Conservation (phyloP, 2,329 filamentous ascomycete genomes). For the Nothomitra cinnamomea region DNA sequence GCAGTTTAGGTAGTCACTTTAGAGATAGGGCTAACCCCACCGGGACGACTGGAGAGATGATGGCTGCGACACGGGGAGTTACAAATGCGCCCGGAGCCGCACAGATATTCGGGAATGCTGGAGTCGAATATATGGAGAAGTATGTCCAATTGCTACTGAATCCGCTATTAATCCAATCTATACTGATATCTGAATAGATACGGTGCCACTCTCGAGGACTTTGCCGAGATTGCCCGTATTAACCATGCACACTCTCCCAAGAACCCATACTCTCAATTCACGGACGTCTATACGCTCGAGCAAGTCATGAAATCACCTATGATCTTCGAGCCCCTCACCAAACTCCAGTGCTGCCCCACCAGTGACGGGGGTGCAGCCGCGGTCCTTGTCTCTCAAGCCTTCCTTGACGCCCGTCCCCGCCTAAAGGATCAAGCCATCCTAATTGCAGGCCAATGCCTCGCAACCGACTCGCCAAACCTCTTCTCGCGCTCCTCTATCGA, state of each 20-base stretch:
- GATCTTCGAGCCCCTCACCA: slow-evolving; percentile 79
- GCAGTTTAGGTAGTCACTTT: slow-evolving; percentile 69
- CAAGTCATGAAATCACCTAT: slow-evolving; percentile 59
- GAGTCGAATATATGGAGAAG: slow-evolving; percentile 89
- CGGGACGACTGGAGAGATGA: slow-evolving; percentile 56
- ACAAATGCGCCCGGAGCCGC: slow-evolving; percentile 73
- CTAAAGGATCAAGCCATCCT: slow-evolving; percentile 68
- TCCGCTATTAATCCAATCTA: slow-evolving; percentile 6
- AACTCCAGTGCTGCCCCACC: slow-evolving; percentile 96
- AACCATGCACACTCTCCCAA: slow-evolving; percentile 84
- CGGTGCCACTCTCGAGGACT: slow-evolving; percentile 69
- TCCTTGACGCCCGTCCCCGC: slow-evolving; percentile 71
- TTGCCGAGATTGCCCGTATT: slow-evolving; percentile 82
- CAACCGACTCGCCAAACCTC: slow-evolving; percentile 66
- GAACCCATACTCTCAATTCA: slow-evolving; percentile 98
- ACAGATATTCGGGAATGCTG: slow-evolving; percentile 92
- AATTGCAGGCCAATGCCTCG: slow-evolving; percentile 73
- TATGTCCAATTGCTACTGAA: slow-evolving; percentile 19
- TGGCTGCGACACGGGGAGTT: slow-evolving; percentile 64
- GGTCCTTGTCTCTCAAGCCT: slow-evolving; percentile 73
- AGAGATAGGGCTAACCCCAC: slow-evolving; percentile 71
- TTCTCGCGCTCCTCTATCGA: slow-evolving; percentile 74
- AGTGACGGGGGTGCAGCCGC: slow-evolving; percentile 83
- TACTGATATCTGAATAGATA: slow-evolving; percentile 33
- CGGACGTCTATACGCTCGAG: slow-evolving; percentile 74